Conservation (phyloP, 495 filamentous ascomycete genomes). For the Trichodelitschia bisporula region DNA sequence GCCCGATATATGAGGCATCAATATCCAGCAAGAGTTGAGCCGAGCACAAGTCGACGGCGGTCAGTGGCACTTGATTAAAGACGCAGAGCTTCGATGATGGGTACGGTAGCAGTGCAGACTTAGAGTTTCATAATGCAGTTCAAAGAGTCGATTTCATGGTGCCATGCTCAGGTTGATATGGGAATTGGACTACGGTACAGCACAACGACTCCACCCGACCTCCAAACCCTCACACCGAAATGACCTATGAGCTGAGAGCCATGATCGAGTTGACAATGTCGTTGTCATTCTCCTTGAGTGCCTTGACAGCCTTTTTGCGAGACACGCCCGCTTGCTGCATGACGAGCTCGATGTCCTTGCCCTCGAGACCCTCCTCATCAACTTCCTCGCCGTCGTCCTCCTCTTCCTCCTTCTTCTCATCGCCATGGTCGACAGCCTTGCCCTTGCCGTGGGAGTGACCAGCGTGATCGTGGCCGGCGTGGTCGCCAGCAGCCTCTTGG, state of each 20-base stretch:
- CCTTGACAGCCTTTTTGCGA: conserved; percentile 95
- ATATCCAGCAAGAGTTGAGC: too few species aligned
- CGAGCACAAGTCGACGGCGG: too few species aligned
- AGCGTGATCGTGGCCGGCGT: conserved; percentile 31
- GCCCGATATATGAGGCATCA: too few species aligned
- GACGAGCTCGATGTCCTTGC: conserved; percentile 97
- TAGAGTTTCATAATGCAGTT: too few species aligned
- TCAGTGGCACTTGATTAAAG: too few species aligned
- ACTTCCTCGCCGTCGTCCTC: conserved; percentile 93
- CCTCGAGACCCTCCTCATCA: conserved; percentile 77
- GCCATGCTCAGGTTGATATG: too few species aligned
- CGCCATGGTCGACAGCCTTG: conserved; percentile 40
- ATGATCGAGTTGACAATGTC: conserved; percentile 99
- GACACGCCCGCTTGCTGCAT: conserved; percentile 95
- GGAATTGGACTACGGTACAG: too few species aligned
- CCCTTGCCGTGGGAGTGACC: conserved; percentile 35
- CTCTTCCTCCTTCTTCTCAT: conserved; percentile 50
- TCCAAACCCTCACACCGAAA: too few species aligned
- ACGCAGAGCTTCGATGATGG: too few species aligned
- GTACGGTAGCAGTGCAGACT: too few species aligned
- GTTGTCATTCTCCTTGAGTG: conserved; percentile 95
- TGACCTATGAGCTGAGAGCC: conserved; percentile 78
- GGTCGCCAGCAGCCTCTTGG: conserved; percentile 29
- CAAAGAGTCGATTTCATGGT: too few species aligned
- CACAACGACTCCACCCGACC: too few species aligned